These are phyloP conservation scores for Tylopilus vinaceipallidus DNA, from an alignment of 768 basidiomycete species.

Conservation along the genomic window DNA sequence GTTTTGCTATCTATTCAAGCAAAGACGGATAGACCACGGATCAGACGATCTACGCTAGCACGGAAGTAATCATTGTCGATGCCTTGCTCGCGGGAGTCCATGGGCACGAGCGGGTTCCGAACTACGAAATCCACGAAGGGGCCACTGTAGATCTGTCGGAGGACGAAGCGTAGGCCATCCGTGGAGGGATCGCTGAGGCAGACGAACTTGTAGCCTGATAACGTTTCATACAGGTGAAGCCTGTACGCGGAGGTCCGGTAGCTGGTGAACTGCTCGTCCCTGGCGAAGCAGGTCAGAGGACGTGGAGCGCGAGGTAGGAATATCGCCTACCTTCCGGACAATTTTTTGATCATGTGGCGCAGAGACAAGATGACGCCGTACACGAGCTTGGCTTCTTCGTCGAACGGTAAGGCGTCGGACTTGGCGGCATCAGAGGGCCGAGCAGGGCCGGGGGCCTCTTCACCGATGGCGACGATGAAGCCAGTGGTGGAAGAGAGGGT, in stretches of 20 bases:
- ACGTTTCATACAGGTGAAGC: constrained; percentile 88
- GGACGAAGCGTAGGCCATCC: constrained; percentile 77
- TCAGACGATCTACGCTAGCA: constrained; percentile 69
- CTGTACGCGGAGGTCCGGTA: constrained; percentile 93
- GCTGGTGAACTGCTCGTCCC: constrained; percentile 88
- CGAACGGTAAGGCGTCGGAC: constrained; percentile 73
- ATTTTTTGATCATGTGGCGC: constrained; percentile 92
- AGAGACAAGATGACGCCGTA: constrained; percentile 93
- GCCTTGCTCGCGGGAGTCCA: constrained; percentile 82
- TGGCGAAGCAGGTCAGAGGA: constrained; percentile 25
- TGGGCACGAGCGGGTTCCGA: constrained; percentile 80
- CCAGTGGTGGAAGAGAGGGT: constrained; percentile 65
- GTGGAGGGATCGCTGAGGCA: constrained; percentile 86
- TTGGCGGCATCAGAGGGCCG: constrained; percentile 21
- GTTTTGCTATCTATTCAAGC: constrained; percentile 16
- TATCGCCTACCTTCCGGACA: constrained; percentile 65
- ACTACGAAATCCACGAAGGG: constrained; percentile 94
- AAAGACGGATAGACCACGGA: constrained; percentile 58
- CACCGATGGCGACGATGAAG: constrained; percentile 59
- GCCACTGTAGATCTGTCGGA: constrained; percentile 90
- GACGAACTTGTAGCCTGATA: constrained; percentile 92
- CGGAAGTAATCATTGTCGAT: constrained; percentile 94
- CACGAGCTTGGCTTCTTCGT: constrained; percentile 96
- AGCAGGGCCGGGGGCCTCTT: constrained; percentile 38
- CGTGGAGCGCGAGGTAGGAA: not conserved